Conservation (phyloP, 1,284 basidiomycete genomes). For the Golubevia sp. region DNA sequence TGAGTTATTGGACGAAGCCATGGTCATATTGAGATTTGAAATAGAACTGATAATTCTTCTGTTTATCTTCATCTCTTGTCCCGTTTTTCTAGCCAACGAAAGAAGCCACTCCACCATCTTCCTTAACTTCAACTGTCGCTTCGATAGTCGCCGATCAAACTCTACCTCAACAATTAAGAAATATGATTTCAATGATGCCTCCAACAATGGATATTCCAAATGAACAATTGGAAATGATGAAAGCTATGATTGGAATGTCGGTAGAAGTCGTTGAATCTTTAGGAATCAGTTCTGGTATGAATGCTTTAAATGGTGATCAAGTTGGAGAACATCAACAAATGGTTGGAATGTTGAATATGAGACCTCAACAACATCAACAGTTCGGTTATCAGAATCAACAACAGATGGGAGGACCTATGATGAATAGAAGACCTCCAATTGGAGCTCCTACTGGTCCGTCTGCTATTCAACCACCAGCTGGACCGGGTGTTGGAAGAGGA, state of each 20-base stretch:
- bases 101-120: slow-evolving; percentile 3
- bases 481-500: too few relatives aligned
- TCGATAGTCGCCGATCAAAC: slow-evolving; percentile 7
- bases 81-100: slow-evolving; percentile 4
- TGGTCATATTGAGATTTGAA: background rate
- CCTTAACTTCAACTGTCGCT: background rate
- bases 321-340: background rate
- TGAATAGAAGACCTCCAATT: background rate
- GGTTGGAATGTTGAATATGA: slow-evolving; percentile 3
- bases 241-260: slow-evolving; percentile 37
- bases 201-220: slow-evolving; percentile 3
- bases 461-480: too few relatives aligned
- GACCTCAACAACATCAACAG: too few relatives aligned
- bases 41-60: slow-evolving; percentile 1
- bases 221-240: slow-evolving; percentile 41
- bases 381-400: background rate
- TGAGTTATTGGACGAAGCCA: background rate
- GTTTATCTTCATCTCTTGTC: background rate
- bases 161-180: slow-evolving; percentile 22
- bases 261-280: slow-evolving; percentile 1
- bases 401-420: background rate
- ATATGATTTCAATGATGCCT: slow-evolving; percentile 34
- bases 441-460: too few relatives aligned
- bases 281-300: background rate
- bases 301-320: background rate